Percentiles rank a stretch among this genome's conserved stretches.
phyloP scores from a whole-genome alignment of 805 yeast species.

The Metschnikowia picachoensis region DNA sequence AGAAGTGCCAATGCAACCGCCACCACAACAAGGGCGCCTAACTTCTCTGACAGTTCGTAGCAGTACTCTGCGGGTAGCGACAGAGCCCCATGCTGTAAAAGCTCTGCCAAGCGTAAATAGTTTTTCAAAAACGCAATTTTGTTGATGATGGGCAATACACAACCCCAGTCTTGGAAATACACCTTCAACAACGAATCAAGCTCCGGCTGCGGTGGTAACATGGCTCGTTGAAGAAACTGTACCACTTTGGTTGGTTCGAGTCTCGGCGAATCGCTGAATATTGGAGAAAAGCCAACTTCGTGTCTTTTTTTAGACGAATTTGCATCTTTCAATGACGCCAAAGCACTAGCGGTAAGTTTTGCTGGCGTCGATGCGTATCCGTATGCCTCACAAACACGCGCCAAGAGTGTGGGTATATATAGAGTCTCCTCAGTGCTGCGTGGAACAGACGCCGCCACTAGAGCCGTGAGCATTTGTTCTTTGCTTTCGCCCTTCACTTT shows the following conservation, averaged over 20 bases:
- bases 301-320: neutral
- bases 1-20: constrained; percentile 47
- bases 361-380: constrained; percentile 72
- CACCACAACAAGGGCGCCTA: constrained; percentile 51
- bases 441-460: constrained; percentile 70
- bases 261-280: constrained; percentile 25
- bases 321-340: constrained; percentile 55
- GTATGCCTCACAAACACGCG: constrained; percentile 63
- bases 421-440: constrained; percentile 76
- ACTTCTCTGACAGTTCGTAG: constrained; percentile 44
- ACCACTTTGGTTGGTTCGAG: constrained; percentile 40
- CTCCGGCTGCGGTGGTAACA: constrained; percentile 47
- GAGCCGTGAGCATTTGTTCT: constrained; percentile 35
- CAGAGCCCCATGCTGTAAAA: constrained; percentile 39
- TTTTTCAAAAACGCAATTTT: constrained; percentile 61
- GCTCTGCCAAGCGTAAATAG: constrained; percentile 45
- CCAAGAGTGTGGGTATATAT: constrained; percentile 67
- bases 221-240: constrained; percentile 36
- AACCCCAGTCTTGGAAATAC: constrained; percentile 78
- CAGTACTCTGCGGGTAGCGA: constrained; percentile 6
- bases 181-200: constrained; percentile 64
- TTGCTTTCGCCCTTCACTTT: constrained; percentile 23
- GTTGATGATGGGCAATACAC: constrained; percentile 64
- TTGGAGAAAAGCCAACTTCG: constrained; percentile 14
- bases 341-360: constrained; percentile 63